These are phyloP conservation scores for Phytophthora quininea DNA, from an alignment of 352 stramenopile species.

Conservation along the genomic window DNA sequence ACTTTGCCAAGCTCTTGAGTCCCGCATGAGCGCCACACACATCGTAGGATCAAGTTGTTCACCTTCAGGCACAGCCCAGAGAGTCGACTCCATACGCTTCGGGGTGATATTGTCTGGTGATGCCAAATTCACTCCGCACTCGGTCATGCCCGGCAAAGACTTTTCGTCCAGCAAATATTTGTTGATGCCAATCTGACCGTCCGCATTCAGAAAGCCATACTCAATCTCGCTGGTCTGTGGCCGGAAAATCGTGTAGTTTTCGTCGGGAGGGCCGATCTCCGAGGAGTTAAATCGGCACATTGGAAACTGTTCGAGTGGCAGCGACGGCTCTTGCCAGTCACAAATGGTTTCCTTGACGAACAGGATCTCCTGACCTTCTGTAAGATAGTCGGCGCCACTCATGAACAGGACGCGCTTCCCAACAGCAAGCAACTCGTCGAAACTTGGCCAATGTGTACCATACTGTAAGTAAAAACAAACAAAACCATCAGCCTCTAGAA, in stretches of 20 bases:
- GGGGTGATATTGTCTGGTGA: conserved; percentile 87
- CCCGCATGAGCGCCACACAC: conserved; percentile 60
- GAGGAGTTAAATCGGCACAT: conserved; percentile 59
- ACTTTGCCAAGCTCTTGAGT: conserved; percentile 50
- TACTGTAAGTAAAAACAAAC: conserved; percentile 31
- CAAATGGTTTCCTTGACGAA: conserved; percentile 82
- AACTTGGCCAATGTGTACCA: conserved; percentile 58
- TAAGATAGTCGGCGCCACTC: conserved; percentile 76
- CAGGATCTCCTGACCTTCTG: conserved; percentile 64
- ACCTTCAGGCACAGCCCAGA: conserved; percentile 57
- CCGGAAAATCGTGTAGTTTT: conserved; percentile 71
- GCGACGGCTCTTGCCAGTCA: conserved; percentile 72
- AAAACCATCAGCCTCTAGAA: conserved; percentile 4
- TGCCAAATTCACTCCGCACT: conserved; percentile 80
- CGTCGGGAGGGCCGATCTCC: conserved; percentile 46
- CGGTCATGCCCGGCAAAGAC: conserved; percentile 60
- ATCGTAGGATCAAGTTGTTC: conserved; percentile 39
- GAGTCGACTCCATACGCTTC: conserved; percentile 74
- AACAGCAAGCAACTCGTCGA: conserved; percentile 59
- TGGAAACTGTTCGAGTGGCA: conserved; percentile 70
- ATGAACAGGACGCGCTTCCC: conserved; percentile 84
- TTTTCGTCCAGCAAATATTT: conserved; percentile 72
- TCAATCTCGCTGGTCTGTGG: conserved; percentile 87
- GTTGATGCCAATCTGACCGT: conserved; percentile 73
- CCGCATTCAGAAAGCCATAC: conserved; percentile 82